phyloP scores from a whole-genome alignment of 1,139 yeast species.

The Arxiozyma heterogenica region DNA sequence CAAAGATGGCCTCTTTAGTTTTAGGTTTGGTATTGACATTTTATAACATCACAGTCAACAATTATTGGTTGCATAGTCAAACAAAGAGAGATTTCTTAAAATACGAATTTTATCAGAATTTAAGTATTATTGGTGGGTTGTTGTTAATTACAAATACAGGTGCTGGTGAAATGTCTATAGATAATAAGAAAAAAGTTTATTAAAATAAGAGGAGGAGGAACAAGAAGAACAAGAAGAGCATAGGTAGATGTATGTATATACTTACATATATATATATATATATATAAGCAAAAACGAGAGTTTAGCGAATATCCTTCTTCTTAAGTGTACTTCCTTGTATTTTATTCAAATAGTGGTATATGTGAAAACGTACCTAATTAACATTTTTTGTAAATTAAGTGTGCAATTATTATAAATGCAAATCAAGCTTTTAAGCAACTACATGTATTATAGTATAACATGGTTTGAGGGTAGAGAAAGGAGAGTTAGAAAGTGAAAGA shows the following conservation, averaged over 20 bases:
- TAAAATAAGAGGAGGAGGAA: neutral
- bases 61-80: slow-evolving; percentile 74
- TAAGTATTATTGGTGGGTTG: slow-evolving; percentile 91
- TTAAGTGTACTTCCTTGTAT: too few relatives aligned
- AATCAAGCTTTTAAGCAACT: neutral
- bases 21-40: slow-evolving; percentile 65
- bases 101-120: slow-evolving; percentile 90
- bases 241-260: too few relatives aligned
- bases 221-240: too few relatives aligned
- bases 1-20: slow-evolving; percentile 77
- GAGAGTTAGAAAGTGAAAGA: neutral
- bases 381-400: neutral
- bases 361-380: too few relatives aligned
- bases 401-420: too few relatives aligned
- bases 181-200: slow-evolving; percentile 83
- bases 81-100: slow-evolving; percentile 79
- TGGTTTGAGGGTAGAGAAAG: too few relatives aligned
- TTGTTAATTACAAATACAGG: slow-evolving; percentile 88
- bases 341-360: too few relatives aligned
- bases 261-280: too few relatives aligned
- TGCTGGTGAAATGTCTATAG: slow-evolving; percentile 89
- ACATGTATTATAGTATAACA: neutral
- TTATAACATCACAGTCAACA: slow-evolving; percentile 74
- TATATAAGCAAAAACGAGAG: neutral
- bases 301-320: neutral